Conservation (phyloP, 2,329 filamentous ascomycete genomes). For the Fusarium equiseti region DNA sequence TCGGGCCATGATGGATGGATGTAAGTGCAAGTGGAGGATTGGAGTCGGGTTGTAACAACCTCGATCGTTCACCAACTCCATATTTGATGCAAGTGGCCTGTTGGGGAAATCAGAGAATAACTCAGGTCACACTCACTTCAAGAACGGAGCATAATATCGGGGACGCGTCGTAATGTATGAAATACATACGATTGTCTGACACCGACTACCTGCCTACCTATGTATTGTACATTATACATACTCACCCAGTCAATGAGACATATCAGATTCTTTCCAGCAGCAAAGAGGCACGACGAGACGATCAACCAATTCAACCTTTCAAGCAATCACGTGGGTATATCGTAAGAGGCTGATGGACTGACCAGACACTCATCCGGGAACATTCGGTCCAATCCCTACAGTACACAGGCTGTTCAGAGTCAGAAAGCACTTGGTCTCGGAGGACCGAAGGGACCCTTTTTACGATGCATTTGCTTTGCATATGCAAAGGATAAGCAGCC, state of each 20-base stretch:
- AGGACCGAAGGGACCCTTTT: constrained; percentile 28
- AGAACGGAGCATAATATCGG: neutral
- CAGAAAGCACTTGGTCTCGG: constrained; percentile 12
- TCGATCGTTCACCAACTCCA: constrained; percentile 21
- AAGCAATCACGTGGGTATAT: constrained; percentile 41
- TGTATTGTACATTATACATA: neutral
- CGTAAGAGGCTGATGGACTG: constrained; percentile 33
- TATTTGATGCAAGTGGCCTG: constrained; percentile 28
- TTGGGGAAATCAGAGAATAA: constrained; percentile 16
- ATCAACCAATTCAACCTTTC: constrained; percentile 29
- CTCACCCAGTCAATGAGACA: neutral
- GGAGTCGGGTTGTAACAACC: constrained; percentile 12
- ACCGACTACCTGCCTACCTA: neutral
- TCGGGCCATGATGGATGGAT: neutral
- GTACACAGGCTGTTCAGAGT: constrained; percentile 8
- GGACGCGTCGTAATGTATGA: constrained; percentile 10
- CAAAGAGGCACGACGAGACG: constrained; percentile 22
- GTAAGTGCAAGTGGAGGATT: constrained; percentile 6
- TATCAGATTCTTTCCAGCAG: constrained; percentile 24
- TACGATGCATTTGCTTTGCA: constrained; percentile 11
- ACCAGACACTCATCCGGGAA: constrained; percentile 1
- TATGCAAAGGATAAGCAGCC: constrained; percentile 29
- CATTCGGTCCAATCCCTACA: neutral
- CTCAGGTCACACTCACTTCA: constrained; percentile 19
- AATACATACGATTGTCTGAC: constrained; percentile 3